Percentiles rank a stretch among this genome's conserved stretches.
phyloP scores from a whole-genome alignment of 257 asterid genomes.

The Gentiana dahurica region DNA sequence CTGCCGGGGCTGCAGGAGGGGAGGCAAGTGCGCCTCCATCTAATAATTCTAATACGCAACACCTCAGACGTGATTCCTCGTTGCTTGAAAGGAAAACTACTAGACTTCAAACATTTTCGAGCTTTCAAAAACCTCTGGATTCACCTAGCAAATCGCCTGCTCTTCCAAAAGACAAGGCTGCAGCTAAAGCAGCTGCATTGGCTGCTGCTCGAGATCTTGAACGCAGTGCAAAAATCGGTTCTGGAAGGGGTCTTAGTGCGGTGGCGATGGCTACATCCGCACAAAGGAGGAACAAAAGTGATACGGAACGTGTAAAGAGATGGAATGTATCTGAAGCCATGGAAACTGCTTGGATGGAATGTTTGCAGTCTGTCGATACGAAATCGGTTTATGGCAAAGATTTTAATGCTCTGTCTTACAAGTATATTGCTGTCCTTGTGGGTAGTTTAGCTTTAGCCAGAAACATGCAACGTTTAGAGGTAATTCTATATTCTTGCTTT shows the following conservation, averaged over 20 bases:
- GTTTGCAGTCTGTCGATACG: constrained; percentile 86
- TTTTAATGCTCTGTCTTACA: constrained; percentile 81
- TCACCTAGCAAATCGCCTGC: constrained; percentile 57
- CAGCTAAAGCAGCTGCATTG: constrained; percentile 97
- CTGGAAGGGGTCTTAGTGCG: constrained; percentile 99
- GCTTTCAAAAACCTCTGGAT: constrained; percentile 88
- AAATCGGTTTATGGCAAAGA: constrained; percentile 94
- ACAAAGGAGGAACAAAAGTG: constrained; percentile 75
- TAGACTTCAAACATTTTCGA: constrained; percentile 79
- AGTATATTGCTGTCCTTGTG: constrained; percentile 88
- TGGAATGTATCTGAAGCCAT: constrained; percentile 98
- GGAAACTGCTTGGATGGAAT: constrained; percentile 98
- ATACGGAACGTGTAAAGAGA: constrained; percentile 78
- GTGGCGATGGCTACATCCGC: constrained; percentile 99
- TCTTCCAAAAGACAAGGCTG: constrained; percentile 88
- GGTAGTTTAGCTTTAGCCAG: constrained; percentile 98
- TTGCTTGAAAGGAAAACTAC: constrained; percentile 77
- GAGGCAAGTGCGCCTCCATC: constrained; percentile 58
- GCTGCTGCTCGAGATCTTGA: constrained; percentile 99
- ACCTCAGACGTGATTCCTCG: constrained; percentile 91
- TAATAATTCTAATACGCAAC: constrained; percentile 44
- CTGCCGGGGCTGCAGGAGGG: constrained; percentile 98
- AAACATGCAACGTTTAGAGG: constrained; percentile 98
- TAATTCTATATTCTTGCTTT: constrained; percentile 19
- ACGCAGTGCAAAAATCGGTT: constrained; percentile 95